Evolutionary conservation across 495 filamentous ascomycete genomes (phyloP), one percentile per base, ranked within the genome.

Genomic region (Hypoxylon intermedium): DNA sequence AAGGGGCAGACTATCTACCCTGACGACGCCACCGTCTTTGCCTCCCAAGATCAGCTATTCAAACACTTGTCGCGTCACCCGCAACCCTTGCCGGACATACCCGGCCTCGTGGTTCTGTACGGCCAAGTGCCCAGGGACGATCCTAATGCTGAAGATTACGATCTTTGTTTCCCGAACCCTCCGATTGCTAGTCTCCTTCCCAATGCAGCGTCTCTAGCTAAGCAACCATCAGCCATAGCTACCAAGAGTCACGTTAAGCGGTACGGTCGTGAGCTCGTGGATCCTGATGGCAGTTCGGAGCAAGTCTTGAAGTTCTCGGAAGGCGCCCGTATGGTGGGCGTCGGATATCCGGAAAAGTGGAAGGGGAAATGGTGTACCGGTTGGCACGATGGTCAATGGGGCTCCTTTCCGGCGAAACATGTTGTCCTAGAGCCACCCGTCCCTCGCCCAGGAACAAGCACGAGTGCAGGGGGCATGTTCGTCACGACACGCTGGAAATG

Each of bases 301-400:
- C 71, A 73, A 24, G 65, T 76, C 60, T 63, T 79, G 15, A 69
- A 75, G 52, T 81, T 81, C 41, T 60, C 74, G 11, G 65, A 66
- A 11, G 78, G 78, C n/a, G 77, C 74, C 0, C 67, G 67, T 11
- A 75, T 81, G 9, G 65, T 78, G 0, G 78, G 77, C 6, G 53
- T 81, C 13, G 67, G 71, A n/a, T 79, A 78, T 33, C 78, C 76
- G 1, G 74, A 73, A 31, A 72, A 70, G 37, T 81, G 76, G 70
- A 67, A 66, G 6, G 77, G 78, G 5, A 72, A 75, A 47, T 81
- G 75, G 74, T 75, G 74, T 28, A 57, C 73, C 1, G 77, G 79
- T 12, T 71, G 77, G 56, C 79, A 81, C 36, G 77, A 82, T 38
- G 77, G 79, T 18, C 54, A 53, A 40, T 70, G 71, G 50, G 77